Evolutionary conservation across 2,329 filamentous ascomycete species (phyloP), one percentile per base, ranked within the genome.

Genomic region (Aspergillus piperis): DNA sequence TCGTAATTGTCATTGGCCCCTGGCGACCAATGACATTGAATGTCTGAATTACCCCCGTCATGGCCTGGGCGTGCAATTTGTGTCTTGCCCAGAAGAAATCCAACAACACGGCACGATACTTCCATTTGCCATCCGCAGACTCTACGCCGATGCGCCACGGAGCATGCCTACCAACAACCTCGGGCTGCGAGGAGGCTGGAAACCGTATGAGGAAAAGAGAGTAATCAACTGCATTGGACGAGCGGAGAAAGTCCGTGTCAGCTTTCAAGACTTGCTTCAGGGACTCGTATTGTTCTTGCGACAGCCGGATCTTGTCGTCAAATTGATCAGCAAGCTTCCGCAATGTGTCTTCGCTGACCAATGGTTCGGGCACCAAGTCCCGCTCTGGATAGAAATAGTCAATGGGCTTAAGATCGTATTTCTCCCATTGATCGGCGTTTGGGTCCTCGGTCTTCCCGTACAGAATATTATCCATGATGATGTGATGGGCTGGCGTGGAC

Each of bases 31-130:
- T 77, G 11, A 82, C 67, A 67, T 91, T 91, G 67, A 87, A 90
- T 0, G 82, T 76, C 52, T 83, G 83, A 60, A 92, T 84, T 38
- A 91, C 73, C 0, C 83, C 82, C 0, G 88, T 90, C 83, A 91
- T 84, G 1, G 84, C 79, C 71, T 83, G 84, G 0, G 90, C 86
- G 57, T 86, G 87, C 0, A 87, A 67, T 65, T 88, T 88, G 73
- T 91, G 88, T 74, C 89, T 90, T 0, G 88, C 85, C 89, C 89
- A 92, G 78, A 92, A 91, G 75, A 92, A 92, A 73, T 92, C 90
- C 36, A 92, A 78, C 13, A 92, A 75, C 0, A 88, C 83, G 3
- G 84, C 87, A 2, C 89, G 83, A 68, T 90, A 92, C 11, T 87
- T 78, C 80, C 87, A 89, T 66, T 85, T 85, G 0, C 84, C 84